Evolutionary conservation across 306 rosid species (phyloP).

Genomic region (Acacia crassicarpa): DNA sequence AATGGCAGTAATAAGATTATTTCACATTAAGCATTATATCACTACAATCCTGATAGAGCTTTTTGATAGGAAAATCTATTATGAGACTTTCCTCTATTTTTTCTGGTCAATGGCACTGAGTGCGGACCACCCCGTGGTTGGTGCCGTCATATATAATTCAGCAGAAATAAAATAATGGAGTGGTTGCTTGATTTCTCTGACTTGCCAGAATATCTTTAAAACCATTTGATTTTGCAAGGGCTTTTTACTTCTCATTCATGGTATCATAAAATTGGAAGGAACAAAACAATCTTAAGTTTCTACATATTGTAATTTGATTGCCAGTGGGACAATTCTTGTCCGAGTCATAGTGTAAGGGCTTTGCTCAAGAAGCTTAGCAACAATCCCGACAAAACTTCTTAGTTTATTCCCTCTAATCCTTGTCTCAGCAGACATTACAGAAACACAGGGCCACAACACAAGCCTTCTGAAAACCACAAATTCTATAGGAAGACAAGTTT

Average conservation of each 20-base stretch:
- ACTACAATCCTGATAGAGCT: too few relatives aligned
- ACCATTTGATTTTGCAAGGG: not conserved
- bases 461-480: conserved; percentile 2
- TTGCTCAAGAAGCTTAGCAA: not conserved
- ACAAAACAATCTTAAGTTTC: not conserved
- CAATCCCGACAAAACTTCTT: not conserved
- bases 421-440: not conserved
- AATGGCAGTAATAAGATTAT: too few relatives aligned
- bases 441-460: conserved; percentile 2
- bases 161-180: not conserved
- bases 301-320: not conserved
- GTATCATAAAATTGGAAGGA: not conserved
- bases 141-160: not conserved
- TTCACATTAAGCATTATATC: too few relatives aligned
- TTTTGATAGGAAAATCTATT: too few relatives aligned
- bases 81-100: too few relatives aligned
- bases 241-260: not conserved
- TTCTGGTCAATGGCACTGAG: too few relatives aligned
- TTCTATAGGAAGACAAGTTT: conserved; percentile 6
- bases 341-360: not conserved
- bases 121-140: not conserved
- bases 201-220: not conserved
- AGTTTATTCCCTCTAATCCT: not conserved
- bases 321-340: not conserved
- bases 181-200: not conserved